Evolutionary conservation across 225 moss, liverwort and hornwort species (phyloP).

Genomic region (Rhytidiadelphus loreus): DNA sequence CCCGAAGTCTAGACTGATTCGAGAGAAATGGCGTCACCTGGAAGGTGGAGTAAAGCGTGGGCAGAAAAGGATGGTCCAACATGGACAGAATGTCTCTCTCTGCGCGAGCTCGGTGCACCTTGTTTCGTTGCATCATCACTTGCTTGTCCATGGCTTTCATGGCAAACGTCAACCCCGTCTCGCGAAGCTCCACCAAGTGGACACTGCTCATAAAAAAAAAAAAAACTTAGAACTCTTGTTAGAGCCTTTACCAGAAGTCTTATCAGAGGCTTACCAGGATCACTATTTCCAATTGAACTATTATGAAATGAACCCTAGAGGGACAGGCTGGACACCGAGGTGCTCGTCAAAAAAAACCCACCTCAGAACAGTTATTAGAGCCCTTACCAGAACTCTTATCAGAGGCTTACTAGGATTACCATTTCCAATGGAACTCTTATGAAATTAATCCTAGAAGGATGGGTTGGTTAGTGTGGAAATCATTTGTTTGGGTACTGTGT

Average conservation of each 20-base stretch:
- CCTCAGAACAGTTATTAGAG: neutral
- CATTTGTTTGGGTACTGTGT: rapidly evolving
- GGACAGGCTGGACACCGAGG: no score
- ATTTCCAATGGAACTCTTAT: neutral
- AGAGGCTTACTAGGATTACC: neutral
- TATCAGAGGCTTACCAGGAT: neutral
- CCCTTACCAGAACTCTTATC: neutral
- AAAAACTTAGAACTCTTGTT: neutral
- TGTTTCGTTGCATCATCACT: slow-evolving; percentile 84
- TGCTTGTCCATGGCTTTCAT: slow-evolving; percentile 98
- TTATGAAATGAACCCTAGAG: no score
- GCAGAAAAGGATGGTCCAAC: slow-evolving; percentile 87
- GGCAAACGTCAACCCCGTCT: slow-evolving; percentile 58
- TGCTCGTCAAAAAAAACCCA: no score
- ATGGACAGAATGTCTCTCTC: slow-evolving; percentile 78
- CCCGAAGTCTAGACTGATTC: neutral
- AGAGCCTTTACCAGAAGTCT: neutral
- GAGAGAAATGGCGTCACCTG: slow-evolving; percentile 15
- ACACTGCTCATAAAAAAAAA: slow-evolving; percentile 23
- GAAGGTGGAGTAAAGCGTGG: slow-evolving; percentile 76
- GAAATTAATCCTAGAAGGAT: neutral
- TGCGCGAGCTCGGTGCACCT: slow-evolving; percentile 89
- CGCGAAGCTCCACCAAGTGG: slow-evolving; percentile 84
- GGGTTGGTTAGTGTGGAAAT: neutral
- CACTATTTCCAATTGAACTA: no score